Evolutionary conservation across 1,284 basidiomycete species (phyloP).

Genomic region (Phlebopus sp.): DNA sequence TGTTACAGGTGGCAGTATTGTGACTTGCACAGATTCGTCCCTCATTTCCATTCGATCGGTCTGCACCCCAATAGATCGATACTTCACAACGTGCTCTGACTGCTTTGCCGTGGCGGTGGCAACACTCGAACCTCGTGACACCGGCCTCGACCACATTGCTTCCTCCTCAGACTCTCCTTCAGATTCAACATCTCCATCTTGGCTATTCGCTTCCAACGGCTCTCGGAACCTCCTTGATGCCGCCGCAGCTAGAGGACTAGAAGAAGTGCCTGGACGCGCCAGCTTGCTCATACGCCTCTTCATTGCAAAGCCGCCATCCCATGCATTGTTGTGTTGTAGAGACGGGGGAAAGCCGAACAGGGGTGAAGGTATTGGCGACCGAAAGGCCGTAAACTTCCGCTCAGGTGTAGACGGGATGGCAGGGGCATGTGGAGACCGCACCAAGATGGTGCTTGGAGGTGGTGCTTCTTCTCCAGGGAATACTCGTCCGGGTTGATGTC

Average conservation of each 20-base stretch:
- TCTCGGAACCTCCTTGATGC: conserved; percentile 48
- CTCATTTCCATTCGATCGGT: conserved; percentile 23
- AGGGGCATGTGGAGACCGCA: conserved; percentile 29
- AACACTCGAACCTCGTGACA: conserved; percentile 18
- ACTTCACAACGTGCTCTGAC: conserved; percentile 9
- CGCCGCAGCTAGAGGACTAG: conserved; percentile 43
- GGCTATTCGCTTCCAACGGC: conserved; percentile 61
- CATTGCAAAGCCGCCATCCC: conserved; percentile 80
- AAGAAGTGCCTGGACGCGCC: conserved; percentile 46
- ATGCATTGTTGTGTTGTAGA: conserved; percentile 72
- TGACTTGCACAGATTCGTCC: conserved; percentile 26
- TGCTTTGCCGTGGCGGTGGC: not conserved
- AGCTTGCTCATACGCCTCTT: conserved; percentile 70
- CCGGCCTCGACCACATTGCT: conserved; percentile 18
- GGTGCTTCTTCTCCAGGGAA: conserved; percentile 73
- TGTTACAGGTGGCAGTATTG: conserved; percentile 9
- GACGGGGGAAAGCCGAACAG: conserved; percentile 49
- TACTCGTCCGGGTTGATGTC: conserved; percentile 63
- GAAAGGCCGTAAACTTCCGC: conserved; percentile 14
- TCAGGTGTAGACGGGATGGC: conserved; percentile 35
- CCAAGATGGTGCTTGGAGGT: conserved; percentile 49
- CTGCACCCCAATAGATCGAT: conserved; percentile 33
- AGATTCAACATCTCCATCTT: conserved; percentile 81
- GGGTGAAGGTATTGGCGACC: conserved; percentile 30
- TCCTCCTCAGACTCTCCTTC: conserved; percentile 62